Evolutionary conservation across 2,329 filamentous ascomycete genomes (phyloP).

Genomic region (Juglanconis juglandina): DNA sequence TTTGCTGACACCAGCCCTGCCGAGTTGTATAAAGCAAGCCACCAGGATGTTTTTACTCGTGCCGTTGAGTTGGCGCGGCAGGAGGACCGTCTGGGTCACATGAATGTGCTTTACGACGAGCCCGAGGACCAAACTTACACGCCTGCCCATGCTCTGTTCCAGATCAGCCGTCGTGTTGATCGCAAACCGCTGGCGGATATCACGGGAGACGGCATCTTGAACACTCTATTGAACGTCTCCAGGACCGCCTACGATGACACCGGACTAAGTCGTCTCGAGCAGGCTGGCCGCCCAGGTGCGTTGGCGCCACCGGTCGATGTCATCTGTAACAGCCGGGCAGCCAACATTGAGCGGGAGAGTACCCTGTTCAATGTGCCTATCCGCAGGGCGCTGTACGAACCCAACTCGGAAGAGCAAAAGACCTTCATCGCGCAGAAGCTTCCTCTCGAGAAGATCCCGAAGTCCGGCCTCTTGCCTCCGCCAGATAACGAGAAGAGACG

Average conservation of each 20-base stretch:
- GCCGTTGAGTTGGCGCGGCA: slow-evolving; percentile 58
- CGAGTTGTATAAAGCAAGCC: slow-evolving; percentile 69
- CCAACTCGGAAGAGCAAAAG: slow-evolving; percentile 62
- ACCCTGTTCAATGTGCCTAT: slow-evolving; percentile 75
- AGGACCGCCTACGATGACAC: slow-evolving; percentile 61
- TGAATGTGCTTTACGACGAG: slow-evolving; percentile 70
- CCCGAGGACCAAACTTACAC: slow-evolving; percentile 59
- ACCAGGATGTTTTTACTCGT: slow-evolving; percentile 69
- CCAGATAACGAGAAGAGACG: slow-evolving; percentile 78
- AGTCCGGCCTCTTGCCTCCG: slow-evolving; percentile 64
- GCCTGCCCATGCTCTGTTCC: slow-evolving; percentile 75
- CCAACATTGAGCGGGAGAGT: slow-evolving; percentile 64
- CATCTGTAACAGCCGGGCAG: slow-evolving; percentile 65
- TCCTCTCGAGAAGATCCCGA: slow-evolving; percentile 62
- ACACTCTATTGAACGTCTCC: slow-evolving; percentile 76
- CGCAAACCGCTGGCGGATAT: slow-evolving; percentile 65
- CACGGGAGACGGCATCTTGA: slow-evolving; percentile 68
- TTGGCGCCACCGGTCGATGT: slow-evolving; percentile 85
- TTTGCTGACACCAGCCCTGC: slow-evolving; percentile 75
- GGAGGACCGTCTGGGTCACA: slow-evolving; percentile 58
- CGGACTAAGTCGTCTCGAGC: slow-evolving; percentile 75
- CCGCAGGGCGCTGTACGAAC: slow-evolving; percentile 71
- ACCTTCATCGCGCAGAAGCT: slow-evolving; percentile 71
- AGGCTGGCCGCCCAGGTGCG: slow-evolving; percentile 72
- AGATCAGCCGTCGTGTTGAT: slow-evolving; percentile 69